Conservation (phyloP, 1,284 basidiomycete genomes). For the Quambalaria eucalypti region DNA sequence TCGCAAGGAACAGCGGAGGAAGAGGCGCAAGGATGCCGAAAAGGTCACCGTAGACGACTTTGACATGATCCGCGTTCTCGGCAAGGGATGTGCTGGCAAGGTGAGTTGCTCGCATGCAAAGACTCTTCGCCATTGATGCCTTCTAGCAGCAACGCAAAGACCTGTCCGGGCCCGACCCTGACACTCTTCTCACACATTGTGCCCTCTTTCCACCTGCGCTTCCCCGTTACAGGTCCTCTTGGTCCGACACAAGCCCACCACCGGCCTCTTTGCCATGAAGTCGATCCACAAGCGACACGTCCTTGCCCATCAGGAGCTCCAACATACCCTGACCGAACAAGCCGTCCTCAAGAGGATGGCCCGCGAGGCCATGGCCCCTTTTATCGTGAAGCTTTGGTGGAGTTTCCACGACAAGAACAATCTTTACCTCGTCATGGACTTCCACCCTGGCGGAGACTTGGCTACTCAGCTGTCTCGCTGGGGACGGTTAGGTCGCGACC, state of each 20-base stretch:
- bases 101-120: conserved; percentile 43
- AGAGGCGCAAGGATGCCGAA: conserved; percentile 10
- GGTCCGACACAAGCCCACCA: conserved; percentile 51
- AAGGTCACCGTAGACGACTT: conserved; percentile 65
- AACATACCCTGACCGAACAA: conserved; percentile 90
- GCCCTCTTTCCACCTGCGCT: too few relatives aligned
- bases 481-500: conserved; percentile 80
- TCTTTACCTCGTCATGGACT: conserved; percentile 57
- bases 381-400: conserved; percentile 88
- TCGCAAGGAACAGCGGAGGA: conserved; percentile 48
- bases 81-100: conserved; percentile 92
- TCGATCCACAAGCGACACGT: conserved; percentile 91
- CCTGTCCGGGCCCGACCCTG: too few relatives aligned
- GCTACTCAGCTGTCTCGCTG: conserved; percentile 90
- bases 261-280: conserved; percentile 78
- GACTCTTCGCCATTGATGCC: neutral
- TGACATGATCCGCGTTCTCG: conserved; percentile 87
- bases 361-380: conserved; percentile 59
- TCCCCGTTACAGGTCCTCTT: conserved; percentile 34
- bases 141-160: too few relatives aligned
- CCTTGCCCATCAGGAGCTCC: conserved; percentile 83
- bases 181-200: too few relatives aligned
- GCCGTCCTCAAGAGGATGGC: conserved; percentile 80
- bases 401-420: conserved; percentile 56
- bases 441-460: conserved; percentile 89